These are phyloP conservation scores for Amphichorda felina DNA, from an alignment of 2,329 filamentous ascomycete species.

Conservation along the genomic window DNA sequence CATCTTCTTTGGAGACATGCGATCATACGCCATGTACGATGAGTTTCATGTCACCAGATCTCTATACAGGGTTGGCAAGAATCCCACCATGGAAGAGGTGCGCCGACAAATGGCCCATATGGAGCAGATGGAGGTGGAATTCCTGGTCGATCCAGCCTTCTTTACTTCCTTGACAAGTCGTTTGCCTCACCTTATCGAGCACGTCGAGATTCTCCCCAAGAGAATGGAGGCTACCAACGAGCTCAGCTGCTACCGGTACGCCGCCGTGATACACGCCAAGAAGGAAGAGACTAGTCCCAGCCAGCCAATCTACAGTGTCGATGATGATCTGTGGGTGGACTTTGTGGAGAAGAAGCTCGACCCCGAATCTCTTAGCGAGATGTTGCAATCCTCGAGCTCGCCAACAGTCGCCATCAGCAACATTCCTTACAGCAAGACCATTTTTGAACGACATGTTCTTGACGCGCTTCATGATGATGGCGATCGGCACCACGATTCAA, in stretches of 20 bases:
- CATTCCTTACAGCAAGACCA: conserved; percentile 17
- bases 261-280: conserved; percentile 10
- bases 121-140: conserved; percentile 8
- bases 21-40: conserved; percentile 6
- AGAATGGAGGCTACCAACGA: conserved; percentile 13
- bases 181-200: conserved; percentile 7
- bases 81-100: conserved; percentile 3
- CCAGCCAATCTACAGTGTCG: conserved; percentile 1
- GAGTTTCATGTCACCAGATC: conserved; percentile 8
- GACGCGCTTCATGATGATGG: conserved; percentile 4
- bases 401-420: conserved; percentile 9
- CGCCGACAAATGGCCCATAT: conserved; percentile 5
- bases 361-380: conserved; percentile 3
- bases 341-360: conserved; percentile 7
- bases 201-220: conserved; percentile 14
- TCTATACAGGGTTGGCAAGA: conserved; percentile 1
- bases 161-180: conserved; percentile 8
- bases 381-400: conserved; percentile 3
- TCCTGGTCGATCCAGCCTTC: conserved; percentile 13
- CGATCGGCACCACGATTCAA: conserved; percentile 1
- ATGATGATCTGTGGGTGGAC: conserved; percentile 8
- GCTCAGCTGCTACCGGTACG: conserved; percentile 13
- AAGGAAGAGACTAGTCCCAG: background rate
- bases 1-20: conserved; percentile 10
- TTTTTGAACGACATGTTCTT: conserved; percentile 11